Base-by-base conservation (phyloP, 208 protist genomes). In the Leishmania mexicana region DNA sequence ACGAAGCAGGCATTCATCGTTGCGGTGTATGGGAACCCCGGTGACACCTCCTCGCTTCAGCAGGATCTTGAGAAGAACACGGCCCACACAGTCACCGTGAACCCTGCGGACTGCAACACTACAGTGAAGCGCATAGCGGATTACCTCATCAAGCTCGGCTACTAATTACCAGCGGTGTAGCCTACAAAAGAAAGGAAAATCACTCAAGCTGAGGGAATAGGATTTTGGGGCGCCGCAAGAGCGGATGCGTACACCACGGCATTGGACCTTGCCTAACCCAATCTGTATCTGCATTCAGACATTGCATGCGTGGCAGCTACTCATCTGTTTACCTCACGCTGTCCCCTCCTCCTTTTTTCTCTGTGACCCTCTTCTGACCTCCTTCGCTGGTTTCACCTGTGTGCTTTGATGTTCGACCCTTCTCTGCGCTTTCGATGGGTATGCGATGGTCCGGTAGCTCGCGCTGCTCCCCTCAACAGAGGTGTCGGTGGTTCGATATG, bases 141-240 rank as follows among this genome's bases (percentile, higher is more conserved):
- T n/a, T 97, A 97, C 87, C 90, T 97, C 38, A 93, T 95, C 76
- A 94, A 88, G 65, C 86, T 97, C 35, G 93, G 92, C 51, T 97
- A 97, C 81, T 97, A 35, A 67, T 67, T n/a, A 31, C 60, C 60
- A 40, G n/a, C 10, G 24, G n/a, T 38, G 60, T 54, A 31, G 3
- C 47, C 21, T 42, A 64, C 73, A 58, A 35, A 24, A 76, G 3
- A 42, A 17, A 85, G 49, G 70, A 83, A 82, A 83, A 42, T 19
- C n/a, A 17, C n/a, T n/a, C 40, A 73, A 53, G 40, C 40, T 24
- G 49, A 51, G 35, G 21, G 28, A 64, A 31, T 10, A 49, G 8
- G 11, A n/a, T n/a, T 47, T 73, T 53, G 0, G 6, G n/a, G 17
- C 42, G 10, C 13, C 68, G 21, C 17, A 73, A 49, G 68, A 73